Conservation (phyloP, 768 basidiomycete species). For the Crepidotus variabilis region DNA sequence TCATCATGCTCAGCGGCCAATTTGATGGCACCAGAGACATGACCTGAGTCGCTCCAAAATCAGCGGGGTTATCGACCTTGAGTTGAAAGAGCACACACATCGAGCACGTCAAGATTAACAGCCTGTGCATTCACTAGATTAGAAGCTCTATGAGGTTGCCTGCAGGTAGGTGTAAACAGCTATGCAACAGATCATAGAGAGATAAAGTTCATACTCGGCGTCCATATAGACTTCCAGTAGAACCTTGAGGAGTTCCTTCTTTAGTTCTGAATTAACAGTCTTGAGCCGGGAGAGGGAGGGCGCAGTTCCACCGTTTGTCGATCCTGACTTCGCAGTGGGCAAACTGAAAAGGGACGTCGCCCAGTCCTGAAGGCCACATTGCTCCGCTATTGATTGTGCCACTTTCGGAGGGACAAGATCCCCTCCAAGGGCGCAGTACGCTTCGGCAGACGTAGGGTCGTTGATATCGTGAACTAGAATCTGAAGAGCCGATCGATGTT, state of each 20-base stretch:
- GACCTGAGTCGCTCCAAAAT: slow-evolving; percentile 37
- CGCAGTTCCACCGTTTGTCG: slow-evolving; percentile 17
- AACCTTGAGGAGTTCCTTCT: slow-evolving; percentile 59
- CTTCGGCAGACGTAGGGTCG: slow-evolving; percentile 77
- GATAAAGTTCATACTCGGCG: slow-evolving; percentile 49
- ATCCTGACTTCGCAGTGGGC: slow-evolving; percentile 18
- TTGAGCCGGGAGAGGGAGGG: slow-evolving; percentile 26
- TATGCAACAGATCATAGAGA: background rate
- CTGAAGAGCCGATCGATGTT: slow-evolving; percentile 61
- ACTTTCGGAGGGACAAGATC: slow-evolving; percentile 62
- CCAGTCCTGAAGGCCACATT: slow-evolving; percentile 49
- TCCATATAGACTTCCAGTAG: slow-evolving; percentile 82
- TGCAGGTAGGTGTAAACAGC: slow-evolving; percentile 21
- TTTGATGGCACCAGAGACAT: slow-evolving; percentile 63
- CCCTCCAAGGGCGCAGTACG: slow-evolving; percentile 81
- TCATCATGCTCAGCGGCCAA: slow-evolving; percentile 73
- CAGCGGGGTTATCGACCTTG: background rate
- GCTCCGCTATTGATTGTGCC: slow-evolving; percentile 49
- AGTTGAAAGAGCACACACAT: slow-evolving; percentile 45
- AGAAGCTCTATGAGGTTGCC: slow-evolving; percentile 58
- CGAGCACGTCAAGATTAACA: slow-evolving; percentile 68
- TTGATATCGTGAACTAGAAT: slow-evolving; percentile 65
- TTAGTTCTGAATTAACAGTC: slow-evolving; percentile 44
- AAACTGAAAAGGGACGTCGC: slow-evolving; percentile 40
- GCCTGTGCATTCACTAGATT: slow-evolving; percentile 78